phyloP scores from a whole-genome alignment of 371 early-diverging fungal species.

The Sporodiniella umbellata region DNA sequence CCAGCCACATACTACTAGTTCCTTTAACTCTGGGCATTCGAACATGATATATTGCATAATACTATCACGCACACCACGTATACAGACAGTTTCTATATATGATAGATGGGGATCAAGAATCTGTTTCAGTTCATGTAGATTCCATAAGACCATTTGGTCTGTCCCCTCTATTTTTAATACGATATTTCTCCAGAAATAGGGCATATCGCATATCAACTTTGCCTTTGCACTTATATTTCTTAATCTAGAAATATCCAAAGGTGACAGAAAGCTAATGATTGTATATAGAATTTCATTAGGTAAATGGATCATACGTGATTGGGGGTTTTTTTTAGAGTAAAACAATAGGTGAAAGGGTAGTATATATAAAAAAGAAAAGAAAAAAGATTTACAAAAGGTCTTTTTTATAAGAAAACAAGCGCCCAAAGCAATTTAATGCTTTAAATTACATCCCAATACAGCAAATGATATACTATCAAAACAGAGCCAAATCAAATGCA shows the following conservation, averaged over 20 bases:
- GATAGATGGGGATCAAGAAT: conserved; percentile 26
- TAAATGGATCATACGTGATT: conserved; percentile 10
- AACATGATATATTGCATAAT: conserved; percentile 28
- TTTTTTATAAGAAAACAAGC: too few relatives aligned
- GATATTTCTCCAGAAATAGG: conserved; percentile 23
- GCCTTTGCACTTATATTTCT: conserved; percentile 16
- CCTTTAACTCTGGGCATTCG: conserved; percentile 18
- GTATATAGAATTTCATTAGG: conserved; percentile 18
- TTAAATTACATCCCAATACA: too few relatives aligned
- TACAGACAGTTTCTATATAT: conserved; percentile 19
- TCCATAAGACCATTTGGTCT: conserved; percentile 18
- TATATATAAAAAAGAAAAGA: too few relatives aligned
- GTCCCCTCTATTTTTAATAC: conserved; percentile 3
- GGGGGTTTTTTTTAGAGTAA: too few relatives aligned
- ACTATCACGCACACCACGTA: conserved; percentile 39
- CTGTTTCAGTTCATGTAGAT: conserved; percentile 16
- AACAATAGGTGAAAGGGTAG: neutral
- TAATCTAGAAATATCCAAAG: conserved; percentile 15
- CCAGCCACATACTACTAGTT: conserved; percentile 33
- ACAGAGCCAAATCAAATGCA: too few relatives aligned
- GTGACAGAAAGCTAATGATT: conserved; percentile 6
- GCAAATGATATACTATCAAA: too few relatives aligned
- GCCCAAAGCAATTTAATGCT: too few relatives aligned
- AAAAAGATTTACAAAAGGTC: too few relatives aligned
- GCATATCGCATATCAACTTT: conserved; percentile 23